Base-by-base conservation (phyloP, 2,329 filamentous ascomycete species). In the Aspergillus melleus region DNA sequence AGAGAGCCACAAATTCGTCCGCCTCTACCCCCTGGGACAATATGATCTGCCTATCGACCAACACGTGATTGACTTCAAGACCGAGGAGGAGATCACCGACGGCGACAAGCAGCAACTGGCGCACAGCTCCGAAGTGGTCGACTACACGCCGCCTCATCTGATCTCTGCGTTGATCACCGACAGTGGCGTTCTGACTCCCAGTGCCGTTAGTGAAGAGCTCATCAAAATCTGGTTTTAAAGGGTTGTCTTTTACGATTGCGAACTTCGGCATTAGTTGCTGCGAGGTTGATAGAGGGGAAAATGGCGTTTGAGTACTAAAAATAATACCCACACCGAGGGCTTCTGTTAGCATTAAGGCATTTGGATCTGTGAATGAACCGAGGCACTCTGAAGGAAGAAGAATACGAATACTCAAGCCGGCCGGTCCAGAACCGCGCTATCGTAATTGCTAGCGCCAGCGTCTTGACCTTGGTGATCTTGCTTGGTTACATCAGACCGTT, bases 1-100 rank as follows among this genome's bases (percentile, higher is more conserved):
- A 1, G 95, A 99, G 80, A 96, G 91, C 69, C 95, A 99, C 81
- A 99, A 99, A 79, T 97, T 99, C 72, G 92, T 96, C 50, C 85
- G 92, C 69, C 84, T 95, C 57, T 95, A 93, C 69, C 91, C 94
- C 1, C 79, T 95, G 22, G 87, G 89, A 63, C 92, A 96, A 76
- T 86, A 88, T 60, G 90, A 95, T 71, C 80, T 96, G 60, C 90
- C 90, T 0, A 87, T 96, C 65, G 85, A 89, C 71, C 92, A 96
- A 76, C 84, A 86, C 36, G 84, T 96, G 14, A 82, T 95, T 60
- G 86, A 91, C 52, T 96, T 95, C 74, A 83, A 82, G 67, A 86
- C 85, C 1, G 81, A 84, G 5, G 80, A 79, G 44, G 79, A 82
- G 12, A 74, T 84, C 59, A 65, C 67, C 39, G 70, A 75, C 61